Percentiles rank a stretch among this genome's conserved stretches.
These are phyloP conservation scores for Leccinum incarnatum DNA, from an alignment of 768 basidiomycete species.

Conservation along the genomic window DNA sequence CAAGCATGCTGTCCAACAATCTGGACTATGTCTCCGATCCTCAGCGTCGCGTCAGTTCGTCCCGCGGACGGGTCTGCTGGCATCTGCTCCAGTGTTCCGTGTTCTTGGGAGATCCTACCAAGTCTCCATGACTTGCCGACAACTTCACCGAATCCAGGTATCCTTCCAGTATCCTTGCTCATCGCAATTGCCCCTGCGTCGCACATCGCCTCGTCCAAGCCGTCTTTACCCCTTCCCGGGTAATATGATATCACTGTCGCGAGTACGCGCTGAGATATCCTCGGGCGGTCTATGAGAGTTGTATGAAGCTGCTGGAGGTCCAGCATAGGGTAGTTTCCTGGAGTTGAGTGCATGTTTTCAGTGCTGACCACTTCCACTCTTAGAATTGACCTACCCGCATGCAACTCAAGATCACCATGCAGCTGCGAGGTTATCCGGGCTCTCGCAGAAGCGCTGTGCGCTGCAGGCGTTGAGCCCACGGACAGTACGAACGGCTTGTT, in stretches of 20 bases:
- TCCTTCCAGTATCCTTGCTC: constrained; percentile 82
- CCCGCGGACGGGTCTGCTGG: constrained; percentile 11
- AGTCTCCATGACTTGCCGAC: constrained; percentile 63
- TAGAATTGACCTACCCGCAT: constrained; percentile 51
- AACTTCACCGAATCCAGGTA: constrained; percentile 69
- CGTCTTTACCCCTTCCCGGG: constrained; percentile 58
- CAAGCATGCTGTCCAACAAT: constrained; percentile 88
- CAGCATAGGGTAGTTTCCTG: constrained; percentile 78
- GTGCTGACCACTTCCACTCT: neutral
- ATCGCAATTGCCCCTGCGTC: constrained; percentile 86
- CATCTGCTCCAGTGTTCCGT: constrained; percentile 61
- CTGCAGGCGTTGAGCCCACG: constrained; percentile 86
- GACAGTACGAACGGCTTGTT: constrained; percentile 64
- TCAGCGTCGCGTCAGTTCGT: constrained; percentile 29
- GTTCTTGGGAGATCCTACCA: constrained; percentile 72
- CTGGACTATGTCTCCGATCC: constrained; percentile 61
- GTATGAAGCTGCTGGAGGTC: constrained; percentile 86
- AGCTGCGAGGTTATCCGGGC: constrained; percentile 46
- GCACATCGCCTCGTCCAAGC: constrained; percentile 72
- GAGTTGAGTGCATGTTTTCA: neutral
- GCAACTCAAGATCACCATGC: constrained; percentile 67
- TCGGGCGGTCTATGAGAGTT: constrained; percentile 50
- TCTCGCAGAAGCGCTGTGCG: constrained; percentile 67
- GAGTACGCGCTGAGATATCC: constrained; percentile 66
- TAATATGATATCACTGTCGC: constrained; percentile 81